Conservation (phyloP, 2,329 filamentous ascomycete species). For the Byssothecium circinans region DNA sequence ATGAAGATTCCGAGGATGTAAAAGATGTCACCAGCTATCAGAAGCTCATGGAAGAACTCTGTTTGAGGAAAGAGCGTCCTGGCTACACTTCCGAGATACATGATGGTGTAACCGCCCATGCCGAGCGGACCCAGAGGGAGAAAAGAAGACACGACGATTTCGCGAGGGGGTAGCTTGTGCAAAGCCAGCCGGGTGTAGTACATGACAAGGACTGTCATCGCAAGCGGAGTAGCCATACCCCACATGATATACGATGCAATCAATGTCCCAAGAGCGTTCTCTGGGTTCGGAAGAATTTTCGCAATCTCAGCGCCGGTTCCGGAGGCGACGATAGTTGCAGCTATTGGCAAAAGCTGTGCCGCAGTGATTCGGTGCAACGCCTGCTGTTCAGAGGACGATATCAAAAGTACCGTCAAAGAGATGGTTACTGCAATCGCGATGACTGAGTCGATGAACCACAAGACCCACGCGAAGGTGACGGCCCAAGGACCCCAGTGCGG, state of each 20-base stretch:
- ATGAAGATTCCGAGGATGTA: slow-evolving; percentile 61
- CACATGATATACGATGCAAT: slow-evolving; percentile 69
- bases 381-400: slow-evolving; percentile 47
- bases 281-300: slow-evolving; percentile 57
- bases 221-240: slow-evolving; percentile 65
- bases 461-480: slow-evolving; percentile 49
- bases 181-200: slow-evolving; percentile 71
- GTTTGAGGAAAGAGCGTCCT: slow-evolving; percentile 46
- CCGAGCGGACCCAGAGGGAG: slow-evolving; percentile 68
- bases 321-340: slow-evolving; percentile 66
- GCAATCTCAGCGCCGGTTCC: slow-evolving; percentile 67
- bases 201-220: slow-evolving; percentile 64
- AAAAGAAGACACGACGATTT: slow-evolving; percentile 69
- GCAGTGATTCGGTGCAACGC: slow-evolving; percentile 59
- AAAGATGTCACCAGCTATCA: slow-evolving; percentile 56
- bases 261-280: slow-evolving; percentile 63
- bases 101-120: slow-evolving; percentile 65
- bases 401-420: slow-evolving; percentile 56
- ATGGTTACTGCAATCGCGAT: slow-evolving; percentile 49
- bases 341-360: slow-evolving; percentile 66
- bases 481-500: slow-evolving; percentile 63
- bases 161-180: slow-evolving; percentile 66
- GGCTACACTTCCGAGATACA: slow-evolving; percentile 52
- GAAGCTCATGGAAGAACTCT: slow-evolving; percentile 40
- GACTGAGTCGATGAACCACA: slow-evolving; percentile 55